Evolutionary conservation across 495 filamentous ascomycete genomes (phyloP).

Genomic region (Penicillium salamii): DNA sequence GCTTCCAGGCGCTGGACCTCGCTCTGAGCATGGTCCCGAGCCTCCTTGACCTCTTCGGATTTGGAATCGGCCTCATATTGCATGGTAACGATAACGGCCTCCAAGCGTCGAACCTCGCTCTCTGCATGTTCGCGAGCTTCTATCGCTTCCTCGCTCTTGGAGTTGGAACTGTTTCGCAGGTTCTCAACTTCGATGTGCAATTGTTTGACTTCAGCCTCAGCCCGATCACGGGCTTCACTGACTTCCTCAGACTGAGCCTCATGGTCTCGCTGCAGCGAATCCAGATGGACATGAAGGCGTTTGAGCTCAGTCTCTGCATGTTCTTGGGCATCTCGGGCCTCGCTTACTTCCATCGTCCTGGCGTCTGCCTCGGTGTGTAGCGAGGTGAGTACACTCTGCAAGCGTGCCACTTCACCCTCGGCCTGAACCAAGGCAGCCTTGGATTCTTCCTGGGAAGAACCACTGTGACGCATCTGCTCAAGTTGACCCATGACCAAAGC

Average conservation of each 20-base stretch:
- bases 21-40: slow-evolving; percentile 8
- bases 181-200: slow-evolving; percentile 11
- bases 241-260: slow-evolving; percentile 15
- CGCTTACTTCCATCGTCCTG: slow-evolving; percentile 41
- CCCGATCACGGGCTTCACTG: slow-evolving; percentile 38
- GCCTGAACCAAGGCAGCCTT: slow-evolving; percentile 45
- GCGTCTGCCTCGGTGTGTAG: slow-evolving; percentile 28
- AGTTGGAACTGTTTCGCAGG: neutral
- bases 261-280: slow-evolving; percentile 9
- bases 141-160: neutral
- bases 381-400: slow-evolving; percentile 27
- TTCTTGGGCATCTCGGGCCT: slow-evolving; percentile 35
- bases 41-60: slow-evolving; percentile 10
- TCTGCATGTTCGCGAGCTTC: slow-evolving; percentile 28
- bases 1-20: slow-evolving; percentile 21
- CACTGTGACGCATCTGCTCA: slow-evolving; percentile 39
- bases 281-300: slow-evolving; percentile 14
- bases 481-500: slow-evolving; percentile 45
- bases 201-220: slow-evolving; percentile 19
- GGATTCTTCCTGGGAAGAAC: slow-evolving; percentile 20
- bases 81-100: slow-evolving; percentile 8
- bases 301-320: slow-evolving; percentile 20
- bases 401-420: slow-evolving; percentile 49
- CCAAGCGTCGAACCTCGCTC: slow-evolving; percentile 13
- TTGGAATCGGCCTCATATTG: neutral